Evolutionary conservation across 768 basidiomycete species (phyloP).

Genomic region (Gymnopilus dilepis): DNA sequence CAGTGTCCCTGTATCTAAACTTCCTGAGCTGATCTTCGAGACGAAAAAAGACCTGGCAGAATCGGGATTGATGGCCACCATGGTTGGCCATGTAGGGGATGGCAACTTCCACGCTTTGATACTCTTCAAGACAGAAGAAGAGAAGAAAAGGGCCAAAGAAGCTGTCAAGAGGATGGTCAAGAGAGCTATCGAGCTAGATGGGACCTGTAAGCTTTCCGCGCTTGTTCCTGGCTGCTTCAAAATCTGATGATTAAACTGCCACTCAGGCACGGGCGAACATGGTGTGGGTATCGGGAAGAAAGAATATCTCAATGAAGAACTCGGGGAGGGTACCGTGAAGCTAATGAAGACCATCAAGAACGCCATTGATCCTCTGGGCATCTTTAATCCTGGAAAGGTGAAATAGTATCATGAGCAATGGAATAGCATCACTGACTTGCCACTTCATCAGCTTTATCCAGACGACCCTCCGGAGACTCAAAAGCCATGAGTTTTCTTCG

Average conservation of each 20-base stretch:
- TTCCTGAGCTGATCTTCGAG: slow-evolving; percentile 68
- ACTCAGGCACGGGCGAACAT: slow-evolving; percentile 77
- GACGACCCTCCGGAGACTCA: slow-evolving; percentile 12
- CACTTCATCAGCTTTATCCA: slow-evolving; percentile 18
- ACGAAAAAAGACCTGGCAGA: slow-evolving; percentile 72
- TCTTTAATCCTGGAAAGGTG: slow-evolving; percentile 89
- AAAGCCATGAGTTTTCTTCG: not conserved
- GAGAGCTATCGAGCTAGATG: slow-evolving; percentile 72
- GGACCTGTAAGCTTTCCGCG: slow-evolving; percentile 61
- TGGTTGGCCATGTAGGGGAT: slow-evolving; percentile 82
- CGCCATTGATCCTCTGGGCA: slow-evolving; percentile 71
- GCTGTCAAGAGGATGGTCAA: slow-evolving; percentile 67
- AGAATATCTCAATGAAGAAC: slow-evolving; percentile 78
- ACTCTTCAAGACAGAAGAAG: slow-evolving; percentile 62
- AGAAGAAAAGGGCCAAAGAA: slow-evolving; percentile 44
- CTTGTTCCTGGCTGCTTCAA: not conserved
- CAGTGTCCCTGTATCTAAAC: slow-evolving; percentile 66
- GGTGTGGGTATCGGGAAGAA: slow-evolving; percentile 89
- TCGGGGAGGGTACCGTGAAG: slow-evolving; percentile 81
- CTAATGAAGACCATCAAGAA: slow-evolving; percentile 85
- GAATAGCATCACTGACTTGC: not conserved
- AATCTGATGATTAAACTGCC: not conserved
- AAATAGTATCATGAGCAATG: not conserved
- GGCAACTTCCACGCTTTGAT: slow-evolving; percentile 59
- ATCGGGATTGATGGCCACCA: slow-evolving; percentile 61